Conservation (phyloP, 2,329 filamentous ascomycete species). For the Paracorniculantispora psalliotae region DNA sequence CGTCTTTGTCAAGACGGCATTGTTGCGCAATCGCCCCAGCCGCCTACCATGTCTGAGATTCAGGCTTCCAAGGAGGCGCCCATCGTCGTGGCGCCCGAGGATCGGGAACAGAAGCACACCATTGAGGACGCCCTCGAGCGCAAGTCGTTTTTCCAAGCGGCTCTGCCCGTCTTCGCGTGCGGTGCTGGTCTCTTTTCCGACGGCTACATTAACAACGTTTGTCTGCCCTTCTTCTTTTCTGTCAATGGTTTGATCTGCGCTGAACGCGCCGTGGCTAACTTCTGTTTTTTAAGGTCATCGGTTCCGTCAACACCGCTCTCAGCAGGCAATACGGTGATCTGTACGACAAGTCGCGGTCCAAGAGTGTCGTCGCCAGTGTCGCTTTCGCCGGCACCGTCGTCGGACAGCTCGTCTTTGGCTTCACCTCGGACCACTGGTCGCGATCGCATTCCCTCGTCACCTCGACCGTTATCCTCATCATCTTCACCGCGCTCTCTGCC, state of each 20-base stretch:
- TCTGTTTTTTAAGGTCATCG: slow-evolving; percentile 63
- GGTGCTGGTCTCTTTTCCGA: slow-evolving; percentile 88
- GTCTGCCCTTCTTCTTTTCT: neutral
- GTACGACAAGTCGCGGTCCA: slow-evolving; percentile 66
- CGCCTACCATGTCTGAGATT: slow-evolving; percentile 9
- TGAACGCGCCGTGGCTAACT: neutral
- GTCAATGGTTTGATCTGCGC: neutral
- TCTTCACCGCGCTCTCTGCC: slow-evolving; percentile 76
- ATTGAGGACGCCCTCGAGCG: slow-evolving; percentile 10
- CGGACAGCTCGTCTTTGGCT: slow-evolving; percentile 77
- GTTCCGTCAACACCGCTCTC: slow-evolving; percentile 78
- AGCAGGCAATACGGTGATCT: slow-evolving; percentile 59
- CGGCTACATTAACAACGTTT: slow-evolving; percentile 83
- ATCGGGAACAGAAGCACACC: neutral
- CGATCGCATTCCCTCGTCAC: slow-evolving; percentile 75
- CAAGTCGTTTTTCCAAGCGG: slow-evolving; percentile 13
- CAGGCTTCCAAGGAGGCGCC: slow-evolving; percentile 6
- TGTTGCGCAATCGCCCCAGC: neutral
- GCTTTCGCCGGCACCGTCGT: slow-evolving; percentile 83
- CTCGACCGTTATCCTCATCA: slow-evolving; percentile 76
- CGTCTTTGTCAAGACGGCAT: neutral
- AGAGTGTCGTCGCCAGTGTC: slow-evolving; percentile 73
- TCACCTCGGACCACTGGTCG: slow-evolving; percentile 76
- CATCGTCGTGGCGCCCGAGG: neutral
- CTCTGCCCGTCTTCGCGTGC: slow-evolving; percentile 73